These are phyloP conservation scores for Globisporangium cederbergense DNA, from an alignment of 352 stramenopile species.

Conservation along the genomic window DNA sequence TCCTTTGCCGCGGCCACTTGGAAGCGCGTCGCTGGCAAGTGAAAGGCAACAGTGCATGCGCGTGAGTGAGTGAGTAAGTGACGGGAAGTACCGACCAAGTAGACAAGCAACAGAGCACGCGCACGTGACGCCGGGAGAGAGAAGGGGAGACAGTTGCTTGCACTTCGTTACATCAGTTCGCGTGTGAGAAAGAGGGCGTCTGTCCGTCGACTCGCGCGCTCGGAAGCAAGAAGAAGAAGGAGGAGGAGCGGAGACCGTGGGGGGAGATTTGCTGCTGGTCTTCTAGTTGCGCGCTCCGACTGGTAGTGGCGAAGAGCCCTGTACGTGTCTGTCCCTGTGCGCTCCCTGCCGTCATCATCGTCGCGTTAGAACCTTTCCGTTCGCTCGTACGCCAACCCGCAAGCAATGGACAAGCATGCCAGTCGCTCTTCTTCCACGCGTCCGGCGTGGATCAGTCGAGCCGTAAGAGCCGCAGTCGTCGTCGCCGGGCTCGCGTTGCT, in stretches of 20 bases:
- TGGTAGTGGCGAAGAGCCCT: background rate
- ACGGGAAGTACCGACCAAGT: slow-evolving; percentile 1
- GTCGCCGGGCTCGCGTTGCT: background rate
- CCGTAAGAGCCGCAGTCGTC: background rate
- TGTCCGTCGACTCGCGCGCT: background rate
- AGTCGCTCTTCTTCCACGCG: background rate
- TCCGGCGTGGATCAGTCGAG: background rate
- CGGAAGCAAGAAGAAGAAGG: background rate
- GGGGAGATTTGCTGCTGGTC: background rate
- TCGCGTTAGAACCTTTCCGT: background rate
- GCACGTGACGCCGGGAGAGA: background rate
- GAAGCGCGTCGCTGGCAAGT: background rate
- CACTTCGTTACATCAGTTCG: background rate
- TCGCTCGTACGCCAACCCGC: background rate
- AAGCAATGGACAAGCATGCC: slow-evolving; percentile 9
- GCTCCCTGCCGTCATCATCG: background rate
- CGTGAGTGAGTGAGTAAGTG: background rate
- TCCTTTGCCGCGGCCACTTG: background rate
- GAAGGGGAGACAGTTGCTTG: background rate
- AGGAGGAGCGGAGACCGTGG: background rate
- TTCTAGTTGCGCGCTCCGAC: background rate
- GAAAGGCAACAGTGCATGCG: background rate
- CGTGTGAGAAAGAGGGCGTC: background rate
- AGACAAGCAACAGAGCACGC: background rate
- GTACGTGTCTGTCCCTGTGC: background rate